Conservation (phyloP, 2,329 filamentous ascomycete species). For the Thelonectria olida region DNA sequence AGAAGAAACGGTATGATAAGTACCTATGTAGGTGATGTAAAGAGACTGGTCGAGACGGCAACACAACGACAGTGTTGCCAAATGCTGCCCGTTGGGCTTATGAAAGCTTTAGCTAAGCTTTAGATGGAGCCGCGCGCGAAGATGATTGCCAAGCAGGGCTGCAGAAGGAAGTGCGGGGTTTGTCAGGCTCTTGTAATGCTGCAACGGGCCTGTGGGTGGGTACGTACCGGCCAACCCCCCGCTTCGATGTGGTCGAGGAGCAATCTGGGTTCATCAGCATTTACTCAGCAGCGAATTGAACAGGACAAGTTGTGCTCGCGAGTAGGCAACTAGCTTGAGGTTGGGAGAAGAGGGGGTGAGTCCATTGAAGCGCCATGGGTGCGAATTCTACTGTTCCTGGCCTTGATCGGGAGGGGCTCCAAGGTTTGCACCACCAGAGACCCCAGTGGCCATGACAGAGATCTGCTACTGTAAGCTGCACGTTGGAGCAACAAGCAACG, state of each 20-base stretch:
- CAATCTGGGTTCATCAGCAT: slow-evolving; percentile 19
- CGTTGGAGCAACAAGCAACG: background rate
- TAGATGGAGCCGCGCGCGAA: slow-evolving; percentile 30
- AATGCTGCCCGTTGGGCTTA: slow-evolving; percentile 26
- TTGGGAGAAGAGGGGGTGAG: too few relatives aligned
- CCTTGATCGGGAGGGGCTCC: too few relatives aligned
- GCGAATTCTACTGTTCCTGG: too few relatives aligned
- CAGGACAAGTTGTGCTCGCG: too few relatives aligned
- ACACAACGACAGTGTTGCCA: too few relatives aligned
- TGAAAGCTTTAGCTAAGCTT: slow-evolving; percentile 42
- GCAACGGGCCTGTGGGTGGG: too few relatives aligned
- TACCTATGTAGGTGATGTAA: too few relatives aligned
- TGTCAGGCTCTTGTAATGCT: slow-evolving; percentile 46
- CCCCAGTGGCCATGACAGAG: background rate
- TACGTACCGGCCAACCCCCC: background rate
- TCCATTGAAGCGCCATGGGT: background rate
- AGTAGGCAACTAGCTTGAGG: too few relatives aligned
- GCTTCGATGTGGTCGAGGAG: background rate
- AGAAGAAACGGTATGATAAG: background rate
- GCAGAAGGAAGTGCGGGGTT: slow-evolving; percentile 25
- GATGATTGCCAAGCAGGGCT: background rate
- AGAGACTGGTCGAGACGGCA: background rate
- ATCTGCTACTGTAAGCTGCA: background rate
- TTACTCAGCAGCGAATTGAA: slow-evolving; percentile 17
- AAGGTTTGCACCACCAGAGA: background rate